phyloP scores from a whole-genome alignment of 2,329 filamentous ascomycete genomes.

The Fusarium equiseti region DNA sequence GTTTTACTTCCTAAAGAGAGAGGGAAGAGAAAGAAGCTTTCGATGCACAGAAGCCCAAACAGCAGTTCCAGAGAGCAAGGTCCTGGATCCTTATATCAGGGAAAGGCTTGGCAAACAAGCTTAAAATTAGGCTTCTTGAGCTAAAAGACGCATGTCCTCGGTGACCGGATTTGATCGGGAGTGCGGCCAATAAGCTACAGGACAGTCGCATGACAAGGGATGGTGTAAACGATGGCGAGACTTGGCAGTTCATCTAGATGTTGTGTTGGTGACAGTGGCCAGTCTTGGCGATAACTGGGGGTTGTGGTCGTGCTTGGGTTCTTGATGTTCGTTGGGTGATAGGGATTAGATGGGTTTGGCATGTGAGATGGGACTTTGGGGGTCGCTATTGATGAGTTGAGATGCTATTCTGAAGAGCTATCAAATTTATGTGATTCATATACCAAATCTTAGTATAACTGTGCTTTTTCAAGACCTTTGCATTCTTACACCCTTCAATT shows the following conservation, averaged over 20 bases:
- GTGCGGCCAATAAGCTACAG: background rate
- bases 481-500: too few species aligned
- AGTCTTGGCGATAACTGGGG: conserved; percentile 30
- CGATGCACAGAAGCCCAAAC: conserved; percentile 16
- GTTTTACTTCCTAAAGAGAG: conserved; percentile 26
- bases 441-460: background rate
- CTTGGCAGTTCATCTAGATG: conserved; percentile 23
- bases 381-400: background rate
- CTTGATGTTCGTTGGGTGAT: conserved; percentile 37
- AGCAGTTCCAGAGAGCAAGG: background rate
- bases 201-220: background rate
- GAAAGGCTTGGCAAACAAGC: conserved; percentile 45
- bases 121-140: conserved; percentile 46
- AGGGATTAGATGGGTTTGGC: background rate
- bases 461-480: background rate
- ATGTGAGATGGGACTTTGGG: background rate
- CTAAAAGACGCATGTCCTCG: conserved; percentile 6
- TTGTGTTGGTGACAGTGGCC: background rate
- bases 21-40: conserved; percentile 17
- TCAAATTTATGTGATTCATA: background rate
- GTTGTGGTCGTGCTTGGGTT: conserved; percentile 27
- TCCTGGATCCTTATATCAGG: conserved; percentile 40
- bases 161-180: background rate
- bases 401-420: background rate
- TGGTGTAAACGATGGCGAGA: background rate